Conservation (phyloP, 2,329 filamentous ascomycete species). For the Sordariomycetes sp. region DNA sequence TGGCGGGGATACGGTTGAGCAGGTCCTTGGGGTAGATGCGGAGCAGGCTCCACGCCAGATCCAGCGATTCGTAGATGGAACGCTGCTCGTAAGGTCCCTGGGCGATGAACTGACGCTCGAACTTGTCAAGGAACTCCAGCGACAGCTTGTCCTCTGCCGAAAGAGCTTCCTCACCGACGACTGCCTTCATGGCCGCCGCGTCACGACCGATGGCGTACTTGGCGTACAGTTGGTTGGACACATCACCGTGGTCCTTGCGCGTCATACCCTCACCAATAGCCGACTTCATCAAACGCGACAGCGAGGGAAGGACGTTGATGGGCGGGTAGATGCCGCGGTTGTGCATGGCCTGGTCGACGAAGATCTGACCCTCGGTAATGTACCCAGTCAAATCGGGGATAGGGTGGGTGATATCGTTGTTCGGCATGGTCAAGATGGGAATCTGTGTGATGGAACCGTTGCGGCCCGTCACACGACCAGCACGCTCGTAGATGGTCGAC, state of each 20-base stretch:
- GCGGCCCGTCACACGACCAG: conserved; percentile 90
- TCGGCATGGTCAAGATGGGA: conserved; percentile 98
- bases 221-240: conserved; percentile 98
- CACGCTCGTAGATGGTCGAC: conserved; percentile 99
- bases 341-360: conserved; percentile 83
- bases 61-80: conserved; percentile 85
- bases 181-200: conserved; percentile 97
- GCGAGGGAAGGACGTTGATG: conserved; percentile 95
- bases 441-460: conserved; percentile 99
- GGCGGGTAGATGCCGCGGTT: conserved; percentile 98
- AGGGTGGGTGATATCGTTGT: conserved; percentile 98
- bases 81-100: conserved; percentile 91
- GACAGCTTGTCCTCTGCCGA: conserved; percentile 96
- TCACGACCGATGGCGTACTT: conserved; percentile 99
- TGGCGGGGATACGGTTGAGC: conserved; percentile 87
- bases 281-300: conserved; percentile 99
- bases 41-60: conserved; percentile 91
- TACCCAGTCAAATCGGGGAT: conserved; percentile 98
- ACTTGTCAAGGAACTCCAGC: conserved; percentile 96
- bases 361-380: conserved; percentile 98
- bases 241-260: conserved; percentile 92
- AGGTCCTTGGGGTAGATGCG: conserved; percentile 97
- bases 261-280: conserved; percentile 97
- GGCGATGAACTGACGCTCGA: conserved; percentile 88
- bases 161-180: conserved; percentile 95